A percentile compares a stretch with the other conserved stretches of the same genome.
These are phyloP conservation scores for Margaritispora aquatica DNA, from an alignment of 495 filamentous ascomycete species.

Conservation along the genomic window DNA sequence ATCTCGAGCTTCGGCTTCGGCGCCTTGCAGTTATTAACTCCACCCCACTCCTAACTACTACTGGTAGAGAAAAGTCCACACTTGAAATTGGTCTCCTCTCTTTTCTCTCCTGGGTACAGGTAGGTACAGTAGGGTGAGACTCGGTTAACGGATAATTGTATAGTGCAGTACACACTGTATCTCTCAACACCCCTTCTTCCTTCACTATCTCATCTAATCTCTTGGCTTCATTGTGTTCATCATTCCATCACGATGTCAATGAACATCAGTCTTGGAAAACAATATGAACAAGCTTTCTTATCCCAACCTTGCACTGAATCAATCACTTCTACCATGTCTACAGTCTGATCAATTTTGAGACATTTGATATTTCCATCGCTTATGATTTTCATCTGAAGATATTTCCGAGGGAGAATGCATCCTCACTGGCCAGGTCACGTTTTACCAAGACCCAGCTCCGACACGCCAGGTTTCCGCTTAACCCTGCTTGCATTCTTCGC, in stretches of 20 bases:
- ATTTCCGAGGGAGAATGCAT: neutral
- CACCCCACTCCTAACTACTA: too few relatives aligned
- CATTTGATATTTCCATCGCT: neutral
- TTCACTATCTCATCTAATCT: too few relatives aligned
- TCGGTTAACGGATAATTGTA: too few relatives aligned
- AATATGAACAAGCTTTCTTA: neutral
- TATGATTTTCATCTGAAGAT: neutral
- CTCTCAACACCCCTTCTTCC: neutral
- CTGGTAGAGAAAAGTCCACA: too few relatives aligned
- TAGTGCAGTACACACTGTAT: too few relatives aligned
- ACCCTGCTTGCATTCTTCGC: neutral
- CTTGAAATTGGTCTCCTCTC: too few relatives aligned
- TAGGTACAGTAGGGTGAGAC: too few relatives aligned
- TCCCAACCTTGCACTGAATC: too few relatives aligned
- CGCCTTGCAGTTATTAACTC: neutral
- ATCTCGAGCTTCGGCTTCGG: too few relatives aligned
- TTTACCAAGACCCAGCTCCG: neutral
- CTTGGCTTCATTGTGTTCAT: neutral
- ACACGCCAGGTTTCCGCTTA: neutral
- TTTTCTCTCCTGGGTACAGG: too few relatives aligned
- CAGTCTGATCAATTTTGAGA: too few relatives aligned
- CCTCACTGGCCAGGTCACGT: neutral
- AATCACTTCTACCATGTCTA: too few relatives aligned
- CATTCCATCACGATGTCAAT: neutral
- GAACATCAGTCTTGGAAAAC: neutral